Conservation (phyloP, 1,284 basidiomycete genomes). For the Melanopsichium pennsylvanicum region DNA sequence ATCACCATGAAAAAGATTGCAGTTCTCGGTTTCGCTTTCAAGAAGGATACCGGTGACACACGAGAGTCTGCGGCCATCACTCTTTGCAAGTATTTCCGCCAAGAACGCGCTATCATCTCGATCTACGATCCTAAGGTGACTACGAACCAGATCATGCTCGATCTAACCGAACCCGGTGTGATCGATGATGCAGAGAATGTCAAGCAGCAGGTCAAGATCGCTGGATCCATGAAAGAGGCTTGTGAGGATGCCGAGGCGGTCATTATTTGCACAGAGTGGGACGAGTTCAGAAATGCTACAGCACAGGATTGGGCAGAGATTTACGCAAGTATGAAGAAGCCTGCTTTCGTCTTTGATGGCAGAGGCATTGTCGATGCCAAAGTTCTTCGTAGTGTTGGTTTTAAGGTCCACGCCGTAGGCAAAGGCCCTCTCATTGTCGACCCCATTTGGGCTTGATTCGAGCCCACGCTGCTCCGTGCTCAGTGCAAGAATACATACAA, state of each 20-base stretch:
- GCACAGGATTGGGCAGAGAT: conserved; percentile 87
- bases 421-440: conserved; percentile 62
- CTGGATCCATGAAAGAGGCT: conserved; percentile 80
- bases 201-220: conserved; percentile 86
- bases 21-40: conserved; percentile 80
- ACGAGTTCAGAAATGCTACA: conserved; percentile 77
- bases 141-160: conserved; percentile 69
- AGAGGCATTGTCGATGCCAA: conserved; percentile 83
- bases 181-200: conserved; percentile 73
- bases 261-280: conserved; percentile 77
- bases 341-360: conserved; percentile 80
- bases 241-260: conserved; percentile 89
- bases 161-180: conserved; percentile 69
- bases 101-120: conserved; percentile 83
- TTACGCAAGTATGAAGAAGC: conserved; percentile 90
- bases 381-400: conserved; percentile 84
- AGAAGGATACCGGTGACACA: conserved; percentile 65
- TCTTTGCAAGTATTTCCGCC: conserved; percentile 89
- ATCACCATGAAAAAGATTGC: conserved; percentile 96
- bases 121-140: conserved; percentile 89
- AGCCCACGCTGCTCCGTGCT: too few relatives aligned
- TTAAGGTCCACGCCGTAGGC: conserved; percentile 75
- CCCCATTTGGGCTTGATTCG: conserved; percentile 55
- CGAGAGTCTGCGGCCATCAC: conserved; percentile 97
- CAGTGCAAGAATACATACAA: too few relatives aligned